Evolutionary conservation across 352 stramenopile genomes (phyloP).

Genomic region (Phytophthora macrochlamydospora): DNA sequence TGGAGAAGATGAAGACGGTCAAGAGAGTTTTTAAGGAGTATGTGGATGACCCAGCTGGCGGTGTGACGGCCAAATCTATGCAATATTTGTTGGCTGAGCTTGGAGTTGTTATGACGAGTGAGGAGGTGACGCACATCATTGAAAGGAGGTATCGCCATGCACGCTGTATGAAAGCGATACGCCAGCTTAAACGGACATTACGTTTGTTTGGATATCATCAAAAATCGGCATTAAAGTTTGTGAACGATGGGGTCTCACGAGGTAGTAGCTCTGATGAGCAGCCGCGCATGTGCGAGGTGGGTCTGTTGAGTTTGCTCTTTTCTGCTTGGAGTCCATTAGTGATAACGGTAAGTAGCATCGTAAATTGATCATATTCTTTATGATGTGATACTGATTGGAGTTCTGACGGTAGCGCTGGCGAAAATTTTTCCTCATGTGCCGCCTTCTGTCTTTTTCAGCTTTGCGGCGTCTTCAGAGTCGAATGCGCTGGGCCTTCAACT

Average conservation of each 20-base stretch:
- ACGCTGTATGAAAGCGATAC: constrained; percentile 49
- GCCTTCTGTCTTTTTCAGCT: constrained; percentile 41
- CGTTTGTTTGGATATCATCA: constrained; percentile 74
- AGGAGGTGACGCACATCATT: constrained; percentile 47
- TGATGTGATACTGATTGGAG: not conserved
- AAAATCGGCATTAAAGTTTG: constrained; percentile 45
- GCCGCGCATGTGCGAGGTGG: constrained; percentile 48
- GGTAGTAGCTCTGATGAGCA: constrained; percentile 33
- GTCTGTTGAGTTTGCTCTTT: constrained; percentile 50
- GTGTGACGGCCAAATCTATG: constrained; percentile 36
- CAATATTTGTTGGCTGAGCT: constrained; percentile 65
- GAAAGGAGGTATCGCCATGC: constrained; percentile 40
- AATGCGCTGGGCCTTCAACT: constrained; percentile 34
- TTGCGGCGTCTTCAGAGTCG: constrained; percentile 37
- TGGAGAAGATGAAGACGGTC: constrained; percentile 26
- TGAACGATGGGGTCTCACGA: constrained; percentile 28
- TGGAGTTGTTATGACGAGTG: constrained; percentile 30
- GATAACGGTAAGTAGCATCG: constrained; percentile 38
- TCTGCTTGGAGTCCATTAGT: constrained; percentile 47
- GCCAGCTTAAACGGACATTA: constrained; percentile 53
- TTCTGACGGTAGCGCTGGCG: constrained; percentile 45
- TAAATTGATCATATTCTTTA: not conserved
- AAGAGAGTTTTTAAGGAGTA: constrained; percentile 56
- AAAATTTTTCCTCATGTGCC: constrained; percentile 37
- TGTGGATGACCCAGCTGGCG: constrained; percentile 33